Evolutionary conservation across 2,329 filamentous ascomycete species (phyloP).

Genomic region (Arthrobotrys megalospora): DNA sequence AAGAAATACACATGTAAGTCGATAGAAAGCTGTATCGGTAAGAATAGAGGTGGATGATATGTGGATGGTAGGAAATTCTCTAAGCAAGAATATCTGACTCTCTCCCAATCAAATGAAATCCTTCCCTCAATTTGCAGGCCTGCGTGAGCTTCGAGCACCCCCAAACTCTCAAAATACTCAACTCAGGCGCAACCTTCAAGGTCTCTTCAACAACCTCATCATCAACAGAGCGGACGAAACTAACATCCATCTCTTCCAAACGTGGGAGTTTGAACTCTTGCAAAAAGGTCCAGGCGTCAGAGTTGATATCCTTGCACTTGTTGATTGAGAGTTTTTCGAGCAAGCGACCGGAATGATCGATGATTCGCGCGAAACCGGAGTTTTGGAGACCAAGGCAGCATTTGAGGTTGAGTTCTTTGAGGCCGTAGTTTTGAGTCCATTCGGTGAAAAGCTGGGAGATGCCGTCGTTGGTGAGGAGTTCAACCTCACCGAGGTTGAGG

Average conservation of each 20-base stretch:
- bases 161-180: conserved; percentile 63
- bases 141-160: conserved; percentile 67
- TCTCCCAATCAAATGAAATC: conserved; percentile 52
- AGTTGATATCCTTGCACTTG: conserved; percentile 58
- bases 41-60: background rate
- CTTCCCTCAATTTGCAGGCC: conserved; percentile 29
- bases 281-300: conserved; percentile 53
- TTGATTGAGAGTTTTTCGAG: conserved; percentile 63
- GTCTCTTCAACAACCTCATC: conserved; percentile 62
- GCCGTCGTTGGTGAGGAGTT: conserved; percentile 61
- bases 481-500: conserved; percentile 61
- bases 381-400: conserved; percentile 58
- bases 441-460: conserved; percentile 61
- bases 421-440: conserved; percentile 62
- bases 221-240: conserved; percentile 62
- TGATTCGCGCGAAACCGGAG: conserved; percentile 52
- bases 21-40: no score
- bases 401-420: conserved; percentile 55
- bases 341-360: conserved; percentile 61
- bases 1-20: background rate
- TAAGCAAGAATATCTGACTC: conserved; percentile 58
- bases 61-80: background rate
- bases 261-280: conserved; percentile 36
- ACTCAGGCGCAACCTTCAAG: conserved; percentile 48
- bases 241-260: conserved; percentile 62